These are phyloP conservation scores for Myxozyma neglecta DNA, from an alignment of 805 yeast genomes.

Conservation along the genomic window DNA sequence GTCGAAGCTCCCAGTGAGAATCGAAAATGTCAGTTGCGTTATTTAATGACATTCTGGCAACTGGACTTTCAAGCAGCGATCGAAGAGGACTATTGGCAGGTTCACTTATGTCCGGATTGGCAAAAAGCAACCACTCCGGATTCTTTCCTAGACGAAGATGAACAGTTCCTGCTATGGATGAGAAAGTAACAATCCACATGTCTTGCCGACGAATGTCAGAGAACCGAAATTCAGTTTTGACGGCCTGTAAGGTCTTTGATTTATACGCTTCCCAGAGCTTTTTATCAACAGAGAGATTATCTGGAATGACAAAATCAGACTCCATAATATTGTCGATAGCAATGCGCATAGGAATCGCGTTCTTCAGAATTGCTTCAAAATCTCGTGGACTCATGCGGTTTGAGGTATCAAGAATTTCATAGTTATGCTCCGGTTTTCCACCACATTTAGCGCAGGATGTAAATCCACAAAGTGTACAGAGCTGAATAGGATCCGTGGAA, in stretches of 20 bases:
- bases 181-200: constrained; percentile 11
- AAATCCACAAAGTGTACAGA: constrained; percentile 3
- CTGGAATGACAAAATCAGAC: neutral
- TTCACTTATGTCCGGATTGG: constrained; percentile 1
- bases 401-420: neutral
- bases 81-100: constrained; percentile 14
- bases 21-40: neutral
- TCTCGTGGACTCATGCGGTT: constrained; percentile 3
- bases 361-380: constrained; percentile 5
- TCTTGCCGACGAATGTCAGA: constrained; percentile 12
- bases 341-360: constrained; percentile 14
- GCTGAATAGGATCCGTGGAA: neutral
- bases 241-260: neutral
- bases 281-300: neutral
- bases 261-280: neutral
- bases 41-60: constrained; percentile 10
- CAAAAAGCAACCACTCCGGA: constrained; percentile 12
- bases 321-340: neutral
- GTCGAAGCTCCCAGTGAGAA: constrained; percentile 10
- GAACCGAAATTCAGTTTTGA: constrained; percentile 4
- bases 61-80: constrained; percentile 6
- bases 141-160: constrained; percentile 1
- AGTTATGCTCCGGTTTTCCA: constrained; percentile 14
- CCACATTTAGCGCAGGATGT: constrained; percentile 10
- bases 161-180: constrained; percentile 1